Evolutionary conservation across 768 basidiomycete species (phyloP).

Genomic region (Boletus insuetus): DNA sequence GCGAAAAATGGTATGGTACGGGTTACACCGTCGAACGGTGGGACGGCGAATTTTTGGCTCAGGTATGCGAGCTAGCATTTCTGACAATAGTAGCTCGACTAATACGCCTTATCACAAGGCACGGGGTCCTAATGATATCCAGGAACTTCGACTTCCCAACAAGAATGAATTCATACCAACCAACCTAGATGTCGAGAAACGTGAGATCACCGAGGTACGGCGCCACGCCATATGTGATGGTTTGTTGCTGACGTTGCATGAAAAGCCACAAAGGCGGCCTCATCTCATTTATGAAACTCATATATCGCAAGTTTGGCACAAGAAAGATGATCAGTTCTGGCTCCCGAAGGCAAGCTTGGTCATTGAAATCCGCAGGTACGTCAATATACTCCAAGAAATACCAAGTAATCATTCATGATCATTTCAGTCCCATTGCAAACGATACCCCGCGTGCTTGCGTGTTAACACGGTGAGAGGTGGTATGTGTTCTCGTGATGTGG

Average conservation of each 20-base stretch:
- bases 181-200: conserved; percentile 80
- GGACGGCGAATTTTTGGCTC: conserved; percentile 56
- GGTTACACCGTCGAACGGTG: conserved; percentile 75
- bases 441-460: conserved; percentile 67
- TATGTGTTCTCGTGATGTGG: background rate
- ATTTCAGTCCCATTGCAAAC: conserved; percentile 53
- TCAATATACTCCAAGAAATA: background rate
- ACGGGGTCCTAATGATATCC: conserved; percentile 56
- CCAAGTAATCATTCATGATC: background rate
- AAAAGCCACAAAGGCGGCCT: conserved; percentile 73
- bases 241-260: conserved; percentile 1
- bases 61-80: conserved; percentile 35
- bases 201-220: conserved; percentile 58
- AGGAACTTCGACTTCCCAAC: conserved; percentile 73
- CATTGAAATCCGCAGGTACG: conserved; percentile 73
- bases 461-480: conserved; percentile 56
- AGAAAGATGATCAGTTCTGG: conserved; percentile 97
- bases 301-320: conserved; percentile 84
- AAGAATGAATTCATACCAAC: conserved; percentile 91
- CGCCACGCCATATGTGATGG: background rate
- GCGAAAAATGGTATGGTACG: conserved; percentile 93
- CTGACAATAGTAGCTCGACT: background rate
- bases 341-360: conserved; percentile 82
- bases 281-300: conserved; percentile 70
- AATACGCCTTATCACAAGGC: conserved; percentile 43